Base-by-base conservation (phyloP, 2,329 filamentous ascomycete species). In the Fusarium agapanthi region DNA sequence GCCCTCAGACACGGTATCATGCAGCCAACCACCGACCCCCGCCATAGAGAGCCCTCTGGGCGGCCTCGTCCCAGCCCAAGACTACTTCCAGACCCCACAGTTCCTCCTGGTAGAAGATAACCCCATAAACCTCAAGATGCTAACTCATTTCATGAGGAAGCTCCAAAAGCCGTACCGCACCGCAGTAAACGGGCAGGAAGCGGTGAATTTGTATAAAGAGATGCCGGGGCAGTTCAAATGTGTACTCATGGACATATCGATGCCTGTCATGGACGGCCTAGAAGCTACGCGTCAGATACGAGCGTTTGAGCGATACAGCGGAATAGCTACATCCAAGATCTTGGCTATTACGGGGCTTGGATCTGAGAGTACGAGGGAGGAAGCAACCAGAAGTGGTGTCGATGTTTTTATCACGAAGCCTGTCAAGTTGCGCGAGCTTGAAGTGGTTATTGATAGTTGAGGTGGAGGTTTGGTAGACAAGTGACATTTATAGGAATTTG, bases 71-170 rank as follows among this genome's bases (percentile, higher is more conserved):
- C 20, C 38, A 38, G 35, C 44, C 16, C n/a, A 54, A 24, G 53
- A 51, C 26, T 67, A 54, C 35, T 55, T 57, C 20, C 37, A 43
- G 0, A 47, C 28, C 7, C 57, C 26, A 2, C 43, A 63, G 14
- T 75, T 82, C 15, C 72, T 85, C 10, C 72, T 84, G 6, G 82
- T 84, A 1, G 82, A 84, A 20, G 83, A 84, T 51, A 84, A 84
- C 45, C 63, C 70, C 8, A 82, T 84, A 60, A 84, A 84, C 41
- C 61, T 82, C 2, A 77, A 78, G 69, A 75, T 81, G 8, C 58
- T 82, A 6, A 74, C 73, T 1, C 71, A 77, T 0, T 81, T 78
- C n/a, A 78, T 83, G 74, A 77, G 73, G 43, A 83, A 81, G 47
- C 71, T 82, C 0, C 74, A 76, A 1, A 67, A 69, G 1, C 51